Conservation (phyloP, 768 basidiomycete species). For the Suillus placidus region DNA sequence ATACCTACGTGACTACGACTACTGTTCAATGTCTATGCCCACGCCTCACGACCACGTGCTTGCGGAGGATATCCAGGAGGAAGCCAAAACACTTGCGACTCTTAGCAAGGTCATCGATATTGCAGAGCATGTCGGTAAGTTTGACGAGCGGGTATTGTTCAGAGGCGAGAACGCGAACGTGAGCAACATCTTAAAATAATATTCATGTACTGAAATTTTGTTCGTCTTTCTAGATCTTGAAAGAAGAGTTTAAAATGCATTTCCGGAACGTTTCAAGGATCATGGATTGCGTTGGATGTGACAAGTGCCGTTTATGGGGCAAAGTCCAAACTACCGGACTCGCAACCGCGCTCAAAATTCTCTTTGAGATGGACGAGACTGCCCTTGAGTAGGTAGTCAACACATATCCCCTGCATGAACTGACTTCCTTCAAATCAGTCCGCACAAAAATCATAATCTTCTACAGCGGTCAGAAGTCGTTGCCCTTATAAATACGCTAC, state of each 20-base stretch:
- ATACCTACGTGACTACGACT: conserved; percentile 86
- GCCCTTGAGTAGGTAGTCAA: conserved; percentile 69
- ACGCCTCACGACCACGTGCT: conserved; percentile 32
- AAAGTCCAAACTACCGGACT: conserved; percentile 95
- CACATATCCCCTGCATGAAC: conserved; percentile 2
- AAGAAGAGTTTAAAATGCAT: conserved; percentile 94
- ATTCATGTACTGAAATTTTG: background rate
- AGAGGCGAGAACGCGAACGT: conserved; percentile 87
- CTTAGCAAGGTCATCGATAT: conserved; percentile 66
- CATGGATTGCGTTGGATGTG: conserved; percentile 99
- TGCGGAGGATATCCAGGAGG: conserved; percentile 48
- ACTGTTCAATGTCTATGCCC: conserved; percentile 72
- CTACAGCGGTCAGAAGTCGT: conserved; percentile 93
- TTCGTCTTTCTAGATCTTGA: conserved; percentile 61
- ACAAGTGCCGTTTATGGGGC: conserved; percentile 98
- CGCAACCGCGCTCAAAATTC: conserved; percentile 92
- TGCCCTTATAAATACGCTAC: conserved; percentile 90
- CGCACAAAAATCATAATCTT: conserved; percentile 73
- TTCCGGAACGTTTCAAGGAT: conserved; percentile 97
- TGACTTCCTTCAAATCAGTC: conserved; percentile 46
- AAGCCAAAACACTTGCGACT: conserved; percentile 58
- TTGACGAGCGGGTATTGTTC: conserved; percentile 88
- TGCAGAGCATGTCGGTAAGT: conserved; percentile 72
- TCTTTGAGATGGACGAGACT: conserved; percentile 94
- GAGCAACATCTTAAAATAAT: conserved; percentile 20